Conservation (phyloP, 495 filamentous ascomycete species). For the Niebla homalea region DNA sequence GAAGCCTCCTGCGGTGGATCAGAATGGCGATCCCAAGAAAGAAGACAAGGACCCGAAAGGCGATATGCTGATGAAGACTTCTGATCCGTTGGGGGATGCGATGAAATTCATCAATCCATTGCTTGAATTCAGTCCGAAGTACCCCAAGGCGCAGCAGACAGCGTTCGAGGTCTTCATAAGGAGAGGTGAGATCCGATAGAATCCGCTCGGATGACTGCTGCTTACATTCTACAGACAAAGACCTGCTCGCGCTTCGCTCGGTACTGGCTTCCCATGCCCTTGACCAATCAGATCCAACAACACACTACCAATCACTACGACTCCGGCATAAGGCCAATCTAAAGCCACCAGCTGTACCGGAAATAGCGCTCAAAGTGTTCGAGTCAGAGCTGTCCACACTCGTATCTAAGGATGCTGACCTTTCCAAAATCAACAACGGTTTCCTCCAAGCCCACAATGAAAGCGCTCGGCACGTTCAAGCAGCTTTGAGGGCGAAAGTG, state of each 20-base stretch:
- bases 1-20: slow-evolving; percentile 32
- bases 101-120: slow-evolving; percentile 75
- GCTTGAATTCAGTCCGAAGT: slow-evolving; percentile 69
- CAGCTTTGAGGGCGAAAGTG: slow-evolving; percentile 42
- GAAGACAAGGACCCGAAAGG: slow-evolving; percentile 83
- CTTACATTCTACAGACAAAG: slow-evolving; percentile 50
- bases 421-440: slow-evolving; percentile 53
- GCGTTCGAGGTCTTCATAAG: slow-evolving; percentile 85
- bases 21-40: slow-evolving; percentile 49
- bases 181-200: slow-evolving; percentile 42
- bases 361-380: slow-evolving; percentile 51
- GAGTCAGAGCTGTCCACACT: slow-evolving; percentile 49
- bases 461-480: slow-evolving; percentile 49
- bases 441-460: slow-evolving; percentile 49
- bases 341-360: slow-evolving; percentile 38
- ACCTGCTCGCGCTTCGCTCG: slow-evolving; percentile 72
- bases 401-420: slow-evolving; percentile 38
- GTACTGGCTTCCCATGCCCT: slow-evolving; percentile 58
- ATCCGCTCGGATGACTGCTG: background rate
- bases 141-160: slow-evolving; percentile 65
- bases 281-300: slow-evolving; percentile 55
- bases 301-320: slow-evolving; percentile 61
- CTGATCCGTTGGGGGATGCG: slow-evolving; percentile 70
- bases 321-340: slow-evolving; percentile 53
- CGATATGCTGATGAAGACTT: slow-evolving; percentile 58